phyloP scores from a whole-genome alignment of 78 protist species.

The Dictyostelium purpureum region DNA sequence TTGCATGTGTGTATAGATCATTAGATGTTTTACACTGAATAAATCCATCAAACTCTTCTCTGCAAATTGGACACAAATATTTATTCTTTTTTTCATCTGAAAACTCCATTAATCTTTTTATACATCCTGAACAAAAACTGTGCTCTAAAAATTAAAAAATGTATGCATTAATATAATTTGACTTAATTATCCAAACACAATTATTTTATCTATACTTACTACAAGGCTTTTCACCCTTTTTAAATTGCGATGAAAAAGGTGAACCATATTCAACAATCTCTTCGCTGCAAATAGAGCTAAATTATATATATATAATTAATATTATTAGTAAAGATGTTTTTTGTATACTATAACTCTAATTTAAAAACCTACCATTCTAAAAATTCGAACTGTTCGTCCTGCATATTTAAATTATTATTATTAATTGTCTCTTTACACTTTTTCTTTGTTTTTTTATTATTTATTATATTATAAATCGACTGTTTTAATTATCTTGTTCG shows the following conservation, averaged over 20 bases:
- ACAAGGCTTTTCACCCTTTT: background rate
- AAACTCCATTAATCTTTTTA: conserved; percentile 1
- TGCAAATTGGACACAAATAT: conserved; percentile 44
- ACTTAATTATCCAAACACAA: background rate
- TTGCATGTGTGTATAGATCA: conserved; percentile 19
- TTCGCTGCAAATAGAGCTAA: background rate
- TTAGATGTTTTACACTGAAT: conserved; percentile 33
- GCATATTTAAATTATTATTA: too few species aligned
- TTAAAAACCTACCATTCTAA: conserved; percentile 7
- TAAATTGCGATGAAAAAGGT: background rate
- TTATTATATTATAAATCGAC: too few species aligned
- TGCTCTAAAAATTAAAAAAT: conserved; percentile 12
- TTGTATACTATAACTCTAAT: background rate
- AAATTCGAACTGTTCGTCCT: background rate
- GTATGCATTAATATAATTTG: background rate
- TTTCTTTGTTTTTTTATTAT: background rate
- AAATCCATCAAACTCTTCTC: conserved; percentile 64
- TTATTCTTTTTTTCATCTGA: background rate
- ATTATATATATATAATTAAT: background rate
- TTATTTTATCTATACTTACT: background rate
- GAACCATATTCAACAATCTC: background rate
- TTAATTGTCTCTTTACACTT: background rate
- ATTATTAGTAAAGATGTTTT: background rate
- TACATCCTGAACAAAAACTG: conserved; percentile 42
- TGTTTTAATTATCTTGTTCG: too few species aligned